Conservation (phyloP, 306 rosid genomes). For the Cicer chorassanicum region DNA sequence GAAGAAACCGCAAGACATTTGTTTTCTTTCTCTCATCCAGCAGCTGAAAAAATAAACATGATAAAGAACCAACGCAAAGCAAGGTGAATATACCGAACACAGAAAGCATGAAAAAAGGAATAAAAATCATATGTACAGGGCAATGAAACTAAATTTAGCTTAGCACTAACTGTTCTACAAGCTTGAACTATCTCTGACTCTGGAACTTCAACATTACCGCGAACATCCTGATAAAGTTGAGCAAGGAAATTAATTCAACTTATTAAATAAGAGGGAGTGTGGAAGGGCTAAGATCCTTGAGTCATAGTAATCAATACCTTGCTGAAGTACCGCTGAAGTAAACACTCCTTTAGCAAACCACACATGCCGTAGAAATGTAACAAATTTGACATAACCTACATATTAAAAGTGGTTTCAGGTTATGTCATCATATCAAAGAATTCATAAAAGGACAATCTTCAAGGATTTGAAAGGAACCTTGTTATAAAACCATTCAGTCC, state of each 20-base stretch:
- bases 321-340: slow-evolving; percentile 96
- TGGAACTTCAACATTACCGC: slow-evolving; percentile 76
- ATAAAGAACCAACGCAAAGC: slow-evolving; percentile 33
- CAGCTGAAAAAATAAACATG: slow-evolving; percentile 63
- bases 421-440: slow-evolving; percentile 29
- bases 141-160: slow-evolving; percentile 38
- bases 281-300: slow-evolving; percentile 10
- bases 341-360: slow-evolving; percentile 85
- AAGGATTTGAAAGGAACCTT: slow-evolving; percentile 62
- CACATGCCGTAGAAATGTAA: slow-evolving; percentile 94
- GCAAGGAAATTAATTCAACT: slow-evolving; percentile 19
- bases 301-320: slow-evolving; percentile 58
- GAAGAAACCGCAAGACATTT: slow-evolving; percentile 79
- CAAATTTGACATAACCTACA: slow-evolving; percentile 85
- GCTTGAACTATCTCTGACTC: slow-evolving; percentile 98
- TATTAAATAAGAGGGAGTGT: not conserved
- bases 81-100: slow-evolving; percentile 15
- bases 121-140: slow-evolving; percentile 35
- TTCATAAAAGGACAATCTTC: slow-evolving; percentile 26
- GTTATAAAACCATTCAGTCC: slow-evolving; percentile 96
- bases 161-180: slow-evolving; percentile 81
- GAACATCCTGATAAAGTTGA: slow-evolving; percentile 70
- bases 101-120: slow-evolving; percentile 4
- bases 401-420: slow-evolving; percentile 28
- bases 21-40: slow-evolving; percentile 85